Conservation (phyloP, 129 eudicot species). For the Erigeron canadensis region DNA sequence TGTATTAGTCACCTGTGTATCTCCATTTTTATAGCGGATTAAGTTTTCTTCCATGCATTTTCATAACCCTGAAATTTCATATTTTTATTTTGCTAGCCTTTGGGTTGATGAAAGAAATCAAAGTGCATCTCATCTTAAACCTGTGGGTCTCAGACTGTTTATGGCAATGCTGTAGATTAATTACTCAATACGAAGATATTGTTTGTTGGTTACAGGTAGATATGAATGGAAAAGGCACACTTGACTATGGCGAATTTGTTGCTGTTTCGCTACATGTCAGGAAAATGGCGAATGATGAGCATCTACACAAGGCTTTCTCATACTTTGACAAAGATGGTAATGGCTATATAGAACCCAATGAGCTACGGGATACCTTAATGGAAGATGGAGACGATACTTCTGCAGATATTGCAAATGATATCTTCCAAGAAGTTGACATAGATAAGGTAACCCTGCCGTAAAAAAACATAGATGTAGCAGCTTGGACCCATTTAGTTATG, state of each 20-base stretch:
- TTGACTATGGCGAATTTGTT: conserved; percentile 83
- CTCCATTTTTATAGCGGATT: too few species aligned
- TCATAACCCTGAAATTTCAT: too few species aligned
- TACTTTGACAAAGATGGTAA: conserved; percentile 81
- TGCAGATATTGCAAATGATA: conserved; percentile 72
- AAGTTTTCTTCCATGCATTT: too few species aligned
- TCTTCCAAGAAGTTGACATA: conserved; percentile 91
- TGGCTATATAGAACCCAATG: conserved; percentile 75
- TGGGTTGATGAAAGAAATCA: too few species aligned
- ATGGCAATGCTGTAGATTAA: too few species aligned
- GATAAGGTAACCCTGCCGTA: conserved; percentile 53
- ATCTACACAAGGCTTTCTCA: conserved; percentile 87
- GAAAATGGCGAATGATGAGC: conserved; percentile 88
- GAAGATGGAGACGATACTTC: conserved; percentile 83
- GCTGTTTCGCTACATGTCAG: conserved; percentile 78
- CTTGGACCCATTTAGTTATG: not conserved
- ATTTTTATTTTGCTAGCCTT: too few species aligned
- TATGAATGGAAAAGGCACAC: conserved; percentile 75
- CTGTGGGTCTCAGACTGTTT: too few species aligned
- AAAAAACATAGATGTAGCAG: not conserved
- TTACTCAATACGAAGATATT: too few species aligned
- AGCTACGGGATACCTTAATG: conserved; percentile 70
- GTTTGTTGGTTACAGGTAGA: conserved; percentile 19
- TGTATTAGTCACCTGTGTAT: too few species aligned
- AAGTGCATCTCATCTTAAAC: too few species aligned